Evolutionary conservation across 2,329 filamentous ascomycete species (phyloP).

Genomic region (Pseudogymnoascus sp.): DNA sequence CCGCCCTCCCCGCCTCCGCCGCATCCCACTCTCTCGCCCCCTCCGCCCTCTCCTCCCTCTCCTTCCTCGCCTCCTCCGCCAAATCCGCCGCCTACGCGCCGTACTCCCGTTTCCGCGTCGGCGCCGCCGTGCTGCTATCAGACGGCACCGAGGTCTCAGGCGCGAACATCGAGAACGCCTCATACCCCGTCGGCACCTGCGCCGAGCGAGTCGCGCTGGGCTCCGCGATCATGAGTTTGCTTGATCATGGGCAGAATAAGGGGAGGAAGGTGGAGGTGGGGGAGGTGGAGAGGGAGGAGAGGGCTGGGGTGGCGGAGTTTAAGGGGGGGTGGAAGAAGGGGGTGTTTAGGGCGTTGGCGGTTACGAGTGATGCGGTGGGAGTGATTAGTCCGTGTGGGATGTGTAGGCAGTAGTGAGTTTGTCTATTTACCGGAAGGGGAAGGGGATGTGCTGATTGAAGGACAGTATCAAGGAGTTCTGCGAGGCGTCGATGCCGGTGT

Average conservation of each 20-base stretch:
- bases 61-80: not conserved
- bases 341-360: conserved; percentile 68
- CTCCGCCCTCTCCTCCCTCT: not conserved
- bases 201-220: conserved; percentile 87
- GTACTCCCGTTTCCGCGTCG: conserved; percentile 88
- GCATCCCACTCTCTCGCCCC: not conserved
- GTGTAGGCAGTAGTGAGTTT: conserved; percentile 80
- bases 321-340: conserved; percentile 22
- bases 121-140: conserved; percentile 63
- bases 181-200: conserved; percentile 91
- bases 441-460: conserved; percentile 13
- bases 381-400: conserved; percentile 81
- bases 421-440: conserved; percentile 8
- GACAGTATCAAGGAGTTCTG: conserved; percentile 69
- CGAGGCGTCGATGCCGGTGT: conserved; percentile 59
- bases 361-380: conserved; percentile 68
- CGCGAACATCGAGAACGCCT: conserved; percentile 84
- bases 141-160: conserved; percentile 74
- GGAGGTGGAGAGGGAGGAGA: conserved; percentile 17
- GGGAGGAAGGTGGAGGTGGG: conserved; percentile 17
- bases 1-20: not conserved
- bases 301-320: conserved; percentile 20
- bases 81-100: conserved; percentile 35
- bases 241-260: conserved; percentile 19
- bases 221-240: conserved; percentile 57